phyloP scores from a whole-genome alignment of 139 green algal species.

The Chlamydomonas asymmetrica region DNA sequence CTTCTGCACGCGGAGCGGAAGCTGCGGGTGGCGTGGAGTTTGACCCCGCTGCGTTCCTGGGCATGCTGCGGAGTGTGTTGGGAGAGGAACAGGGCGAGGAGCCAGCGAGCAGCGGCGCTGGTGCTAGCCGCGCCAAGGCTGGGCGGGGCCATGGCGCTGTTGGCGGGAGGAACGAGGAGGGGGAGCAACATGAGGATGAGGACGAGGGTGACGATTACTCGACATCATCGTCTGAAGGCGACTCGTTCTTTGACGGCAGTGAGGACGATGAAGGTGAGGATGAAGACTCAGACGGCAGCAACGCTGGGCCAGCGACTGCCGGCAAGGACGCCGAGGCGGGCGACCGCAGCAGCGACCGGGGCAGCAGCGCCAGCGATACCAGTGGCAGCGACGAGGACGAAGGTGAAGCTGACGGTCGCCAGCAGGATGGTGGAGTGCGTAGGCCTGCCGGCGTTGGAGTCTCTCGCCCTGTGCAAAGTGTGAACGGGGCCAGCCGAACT shows the following conservation, averaged over 20 bases:
- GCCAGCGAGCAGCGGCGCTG: background rate
- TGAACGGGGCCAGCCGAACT: too few species aligned
- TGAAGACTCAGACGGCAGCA: slow-evolving; percentile 17
- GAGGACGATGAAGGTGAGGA: slow-evolving; percentile 24
- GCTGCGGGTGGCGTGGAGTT: background rate
- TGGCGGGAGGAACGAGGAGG: background rate
- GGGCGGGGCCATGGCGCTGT: background rate
- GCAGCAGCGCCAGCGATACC: background rate
- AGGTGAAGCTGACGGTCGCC: too few species aligned
- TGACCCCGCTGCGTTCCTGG: slow-evolving; percentile 7
- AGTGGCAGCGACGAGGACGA: too few species aligned
- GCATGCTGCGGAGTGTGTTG: slow-evolving; percentile 24
- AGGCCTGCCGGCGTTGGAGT: too few species aligned
- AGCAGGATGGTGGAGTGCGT: too few species aligned
- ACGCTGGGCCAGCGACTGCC: too few species aligned
- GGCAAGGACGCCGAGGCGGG: background rate
- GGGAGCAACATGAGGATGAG: background rate
- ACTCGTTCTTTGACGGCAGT: slow-evolving; percentile 44
- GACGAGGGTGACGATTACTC: slow-evolving; percentile 23
- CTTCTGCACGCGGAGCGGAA: too few species aligned
- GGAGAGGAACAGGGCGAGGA: background rate
- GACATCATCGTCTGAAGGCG: slow-evolving; percentile 26
- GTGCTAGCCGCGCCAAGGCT: too few species aligned
- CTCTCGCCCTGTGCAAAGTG: too few species aligned
- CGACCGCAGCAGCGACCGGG: background rate